Percentiles rank a stretch among this genome's conserved stretches.
These are phyloP conservation scores for Colletotrichum ledebouriae DNA, from an alignment of 2,329 filamentous ascomycete species.

Conservation along the genomic window DNA sequence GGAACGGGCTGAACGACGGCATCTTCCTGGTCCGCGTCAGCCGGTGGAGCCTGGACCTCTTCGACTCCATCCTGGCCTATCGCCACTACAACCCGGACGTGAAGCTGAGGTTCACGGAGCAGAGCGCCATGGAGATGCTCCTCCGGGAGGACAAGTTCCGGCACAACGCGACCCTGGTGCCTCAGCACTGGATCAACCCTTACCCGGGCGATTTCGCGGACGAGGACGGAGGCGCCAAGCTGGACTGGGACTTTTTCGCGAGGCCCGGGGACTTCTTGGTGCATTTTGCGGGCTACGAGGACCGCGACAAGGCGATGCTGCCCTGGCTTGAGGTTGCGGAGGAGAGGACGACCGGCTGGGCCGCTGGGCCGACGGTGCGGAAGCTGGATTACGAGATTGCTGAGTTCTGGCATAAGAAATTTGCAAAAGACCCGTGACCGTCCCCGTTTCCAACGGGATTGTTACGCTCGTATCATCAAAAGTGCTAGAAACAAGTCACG, in stretches of 20 bases:
- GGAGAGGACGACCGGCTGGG: constrained; percentile 5
- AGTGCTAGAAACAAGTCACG: too few relatives aligned
- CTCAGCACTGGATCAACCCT: constrained; percentile 44
- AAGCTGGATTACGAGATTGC: constrained; percentile 17
- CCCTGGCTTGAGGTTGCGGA: constrained; percentile 8
- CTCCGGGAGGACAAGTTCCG: constrained; percentile 35
- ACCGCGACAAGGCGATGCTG: constrained; percentile 1
- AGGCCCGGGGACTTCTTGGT: constrained; percentile 9
- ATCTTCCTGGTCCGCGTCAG: constrained; percentile 43
- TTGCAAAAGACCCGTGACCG: constrained; percentile 3
- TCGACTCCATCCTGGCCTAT: constrained; percentile 42
- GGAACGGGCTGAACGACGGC: constrained; percentile 44
- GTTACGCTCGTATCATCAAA: too few relatives aligned
- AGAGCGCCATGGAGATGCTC: constrained; percentile 44
- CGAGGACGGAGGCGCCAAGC: background rate
- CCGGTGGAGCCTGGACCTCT: constrained; percentile 41
- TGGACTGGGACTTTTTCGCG: background rate
- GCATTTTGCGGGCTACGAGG: background rate
- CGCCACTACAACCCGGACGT: constrained; percentile 39
- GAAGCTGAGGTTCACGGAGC: constrained; percentile 40
- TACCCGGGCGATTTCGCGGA: constrained; percentile 30
- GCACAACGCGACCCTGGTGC: constrained; percentile 31
- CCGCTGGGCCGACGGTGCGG: background rate
- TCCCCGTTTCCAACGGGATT: too few relatives aligned
- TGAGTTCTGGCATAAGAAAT: constrained; percentile 4